Evolutionary conservation across 805 yeast genomes (phyloP).

Genomic region (Wilhelminamyces savonicus): DNA sequence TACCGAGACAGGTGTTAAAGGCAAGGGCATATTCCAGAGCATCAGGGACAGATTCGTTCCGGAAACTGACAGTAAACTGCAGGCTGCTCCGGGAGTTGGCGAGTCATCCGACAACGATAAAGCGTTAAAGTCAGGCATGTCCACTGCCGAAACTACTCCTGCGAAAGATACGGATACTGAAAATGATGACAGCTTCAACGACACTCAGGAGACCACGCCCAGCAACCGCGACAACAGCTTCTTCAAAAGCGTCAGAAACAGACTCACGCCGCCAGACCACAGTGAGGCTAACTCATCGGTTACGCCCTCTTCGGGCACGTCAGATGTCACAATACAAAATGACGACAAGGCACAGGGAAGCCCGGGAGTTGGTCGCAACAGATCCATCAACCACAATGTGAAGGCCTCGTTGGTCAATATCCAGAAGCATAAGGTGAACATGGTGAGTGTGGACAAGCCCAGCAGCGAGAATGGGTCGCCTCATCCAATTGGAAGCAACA

Average conservation of each 20-base stretch:
- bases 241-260: background rate
- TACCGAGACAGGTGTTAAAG: constrained; percentile 9
- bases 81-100: too few species aligned
- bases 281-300: background rate
- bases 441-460: background rate
- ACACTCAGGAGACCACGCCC: constrained; percentile 1
- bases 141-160: constrained; percentile 29
- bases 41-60: constrained; percentile 23
- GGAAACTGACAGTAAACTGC: too few species aligned
- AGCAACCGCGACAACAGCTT: background rate
- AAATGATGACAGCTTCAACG: constrained; percentile 3
- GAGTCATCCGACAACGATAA: too few species aligned
- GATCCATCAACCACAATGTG: too few species aligned
- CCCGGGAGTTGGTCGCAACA: too few species aligned
- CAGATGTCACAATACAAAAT: too few species aligned
- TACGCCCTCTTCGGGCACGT: background rate
- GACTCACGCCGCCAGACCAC: background rate
- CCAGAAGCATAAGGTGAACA: background rate
- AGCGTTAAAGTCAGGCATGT: constrained; percentile 3
- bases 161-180: constrained; percentile 15
- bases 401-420: background rate
- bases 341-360: too few species aligned
- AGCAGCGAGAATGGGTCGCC: too few species aligned
- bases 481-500: too few species aligned
- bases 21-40: constrained; percentile 29